Percentiles rank a stretch among this genome's conserved stretches.
phyloP scores from a whole-genome alignment of 441 rosid genomes.

The Brassica balearica region DNA sequence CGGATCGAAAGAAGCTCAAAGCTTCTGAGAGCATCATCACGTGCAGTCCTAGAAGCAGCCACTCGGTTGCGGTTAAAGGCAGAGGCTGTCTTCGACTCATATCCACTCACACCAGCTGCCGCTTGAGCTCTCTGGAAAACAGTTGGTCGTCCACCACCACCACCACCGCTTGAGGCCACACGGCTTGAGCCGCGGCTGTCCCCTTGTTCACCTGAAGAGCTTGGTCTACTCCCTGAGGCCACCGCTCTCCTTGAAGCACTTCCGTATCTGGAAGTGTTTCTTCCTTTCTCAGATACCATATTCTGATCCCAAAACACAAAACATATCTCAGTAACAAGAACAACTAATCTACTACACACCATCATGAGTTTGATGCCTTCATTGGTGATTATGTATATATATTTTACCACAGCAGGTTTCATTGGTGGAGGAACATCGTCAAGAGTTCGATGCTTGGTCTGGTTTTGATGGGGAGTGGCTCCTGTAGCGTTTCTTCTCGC shows the following conservation, averaged over 20 bases:
- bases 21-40: constrained; percentile 81
- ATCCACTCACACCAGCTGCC: constrained; percentile 47
- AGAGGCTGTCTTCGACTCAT: constrained; percentile 59
- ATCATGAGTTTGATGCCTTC: constrained; percentile 1
- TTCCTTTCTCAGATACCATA: constrained; percentile 68
- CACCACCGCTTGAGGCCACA: constrained; percentile 54
- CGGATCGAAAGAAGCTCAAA: constrained; percentile 85
- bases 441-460: constrained; percentile 58
- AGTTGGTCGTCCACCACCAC: constrained; percentile 53
- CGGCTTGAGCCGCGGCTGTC: constrained; percentile 64
- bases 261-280: constrained; percentile 78
- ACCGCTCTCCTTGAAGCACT: constrained; percentile 78
- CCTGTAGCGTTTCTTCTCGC: constrained; percentile 69
- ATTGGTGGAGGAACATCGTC: constrained; percentile 59
- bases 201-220: constrained; percentile 78
- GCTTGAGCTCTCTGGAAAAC: constrained; percentile 69
- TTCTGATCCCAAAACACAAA: constrained; percentile 51
- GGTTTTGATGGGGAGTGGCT: constrained; percentile 67
- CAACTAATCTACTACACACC: not conserved
- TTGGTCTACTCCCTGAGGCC: constrained; percentile 65
- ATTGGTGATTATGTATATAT: not conserved
- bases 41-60: constrained; percentile 55
- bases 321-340: constrained; percentile 24
- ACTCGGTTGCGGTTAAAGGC: constrained; percentile 51
- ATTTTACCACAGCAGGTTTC: constrained; percentile 57